Evolutionary conservation across 192 early-diverging fungal species (phyloP).

Genomic region (Gonapodya prolifera): DNA sequence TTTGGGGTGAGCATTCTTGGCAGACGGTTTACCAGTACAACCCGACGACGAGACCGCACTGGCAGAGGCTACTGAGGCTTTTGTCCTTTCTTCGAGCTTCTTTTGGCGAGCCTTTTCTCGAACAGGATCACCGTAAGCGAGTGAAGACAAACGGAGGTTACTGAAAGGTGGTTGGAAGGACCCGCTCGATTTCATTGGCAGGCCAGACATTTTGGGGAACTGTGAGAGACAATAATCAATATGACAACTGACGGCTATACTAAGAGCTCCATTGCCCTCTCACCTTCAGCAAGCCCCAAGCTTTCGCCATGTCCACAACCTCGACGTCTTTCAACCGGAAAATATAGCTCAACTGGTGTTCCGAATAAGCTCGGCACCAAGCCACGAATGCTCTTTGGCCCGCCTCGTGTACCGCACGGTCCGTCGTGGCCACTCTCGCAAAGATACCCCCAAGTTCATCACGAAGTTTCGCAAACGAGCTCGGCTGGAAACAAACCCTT

Average conservation of each 20-base stretch:
- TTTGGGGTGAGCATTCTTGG: slow-evolving; percentile 21
- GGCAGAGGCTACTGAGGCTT: slow-evolving; percentile 14
- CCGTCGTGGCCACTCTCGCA: slow-evolving; percentile 39
- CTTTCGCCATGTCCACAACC: slow-evolving; percentile 55
- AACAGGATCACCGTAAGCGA: slow-evolving; percentile 55
- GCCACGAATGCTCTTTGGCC: slow-evolving; percentile 76
- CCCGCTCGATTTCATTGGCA: slow-evolving; percentile 38
- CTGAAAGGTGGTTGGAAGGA: slow-evolving; percentile 14
- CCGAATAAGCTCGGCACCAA: slow-evolving; percentile 80
- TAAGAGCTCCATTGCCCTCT: background rate
- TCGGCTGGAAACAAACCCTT: slow-evolving; percentile 1
- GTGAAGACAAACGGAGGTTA: slow-evolving; percentile 34
- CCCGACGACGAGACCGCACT: slow-evolving; percentile 6
- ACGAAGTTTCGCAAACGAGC: background rate
- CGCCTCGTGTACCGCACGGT: slow-evolving; percentile 70
- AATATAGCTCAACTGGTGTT: slow-evolving; percentile 88
- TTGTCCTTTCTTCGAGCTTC: slow-evolving; percentile 23
- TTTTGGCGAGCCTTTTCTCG: slow-evolving; percentile 51
- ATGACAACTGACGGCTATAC: too few relatives aligned
- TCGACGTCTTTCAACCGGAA: slow-evolving; percentile 80
- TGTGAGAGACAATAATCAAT: slow-evolving; percentile 8
- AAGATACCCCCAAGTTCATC: slow-evolving; percentile 37
- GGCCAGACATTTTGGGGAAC: slow-evolving; percentile 90
- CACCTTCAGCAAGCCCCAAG: slow-evolving; percentile 62
- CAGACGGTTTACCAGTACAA: slow-evolving; percentile 18